These are phyloP conservation scores for Cyclotella kingstonii DNA, from an alignment of 108 stramenopile species.

Conservation along the genomic window DNA sequence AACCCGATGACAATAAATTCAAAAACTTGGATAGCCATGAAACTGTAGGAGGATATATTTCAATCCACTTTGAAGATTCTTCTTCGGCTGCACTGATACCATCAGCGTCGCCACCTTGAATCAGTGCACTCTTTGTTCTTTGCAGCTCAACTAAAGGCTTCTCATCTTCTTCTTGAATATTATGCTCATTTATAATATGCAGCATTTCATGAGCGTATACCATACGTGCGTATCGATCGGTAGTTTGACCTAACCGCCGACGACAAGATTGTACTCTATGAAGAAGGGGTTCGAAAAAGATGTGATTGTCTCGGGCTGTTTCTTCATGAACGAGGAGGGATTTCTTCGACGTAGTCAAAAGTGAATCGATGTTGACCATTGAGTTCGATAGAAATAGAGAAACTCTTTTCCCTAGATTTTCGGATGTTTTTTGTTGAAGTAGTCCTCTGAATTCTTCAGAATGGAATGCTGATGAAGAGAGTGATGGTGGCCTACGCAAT, in stretches of 20 bases:
- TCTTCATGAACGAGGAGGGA: background rate
- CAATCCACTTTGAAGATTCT: slow-evolving; percentile 21
- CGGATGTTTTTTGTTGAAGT: too few relatives aligned
- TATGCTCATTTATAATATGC: slow-evolving; percentile 8
- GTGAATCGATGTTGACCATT: background rate
- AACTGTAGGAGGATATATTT: slow-evolving; percentile 9
- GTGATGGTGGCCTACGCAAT: too few relatives aligned
- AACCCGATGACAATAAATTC: slow-evolving; percentile 80
- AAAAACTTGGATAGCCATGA: slow-evolving; percentile 56
- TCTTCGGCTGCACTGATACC: too few relatives aligned
- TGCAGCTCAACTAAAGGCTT: slow-evolving; percentile 17
- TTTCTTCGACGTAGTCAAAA: slow-evolving; percentile 2
- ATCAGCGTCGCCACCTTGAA: slow-evolving; percentile 5
- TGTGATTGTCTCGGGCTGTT: background rate
- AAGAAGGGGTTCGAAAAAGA: slow-evolving; percentile 39
- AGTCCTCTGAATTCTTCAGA: too few relatives aligned
- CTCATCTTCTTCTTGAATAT: slow-evolving; percentile 25
- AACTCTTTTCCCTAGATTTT: too few relatives aligned
- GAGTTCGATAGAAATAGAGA: too few relatives aligned
- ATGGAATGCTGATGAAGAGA: too few relatives aligned
- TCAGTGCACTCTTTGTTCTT: slow-evolving; percentile 1
- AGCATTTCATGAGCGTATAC: slow-evolving; percentile 44
- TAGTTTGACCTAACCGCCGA: slow-evolving; percentile 17
- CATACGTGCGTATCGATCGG: slow-evolving; percentile 23
- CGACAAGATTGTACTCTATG: slow-evolving; percentile 22